Conservation (phyloP, 495 filamentous ascomycete species). For the Xylaria venustula region DNA sequence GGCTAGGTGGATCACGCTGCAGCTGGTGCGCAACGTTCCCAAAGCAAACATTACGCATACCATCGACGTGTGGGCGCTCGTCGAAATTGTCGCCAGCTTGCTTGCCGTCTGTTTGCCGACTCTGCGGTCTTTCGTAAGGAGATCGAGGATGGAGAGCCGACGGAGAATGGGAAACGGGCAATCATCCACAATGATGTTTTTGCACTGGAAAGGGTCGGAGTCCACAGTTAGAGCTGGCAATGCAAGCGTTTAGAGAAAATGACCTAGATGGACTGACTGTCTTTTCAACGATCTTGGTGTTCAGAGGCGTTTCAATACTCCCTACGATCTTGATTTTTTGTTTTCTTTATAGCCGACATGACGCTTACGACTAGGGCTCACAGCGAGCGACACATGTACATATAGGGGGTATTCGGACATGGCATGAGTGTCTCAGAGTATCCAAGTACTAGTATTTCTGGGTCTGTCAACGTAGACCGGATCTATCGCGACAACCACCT, state of each 20-base stretch:
- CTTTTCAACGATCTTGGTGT: neutral
- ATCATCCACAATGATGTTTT: neutral
- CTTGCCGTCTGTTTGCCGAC: slow-evolving; percentile 21
- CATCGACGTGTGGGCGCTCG: slow-evolving; percentile 37
- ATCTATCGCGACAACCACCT: neutral
- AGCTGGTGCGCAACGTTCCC: slow-evolving; percentile 26
- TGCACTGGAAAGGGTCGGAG: slow-evolving; percentile 6
- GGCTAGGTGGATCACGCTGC: slow-evolving; percentile 28
- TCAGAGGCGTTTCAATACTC: neutral
- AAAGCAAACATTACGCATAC: slow-evolving; percentile 35
- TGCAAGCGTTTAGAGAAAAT: neutral
- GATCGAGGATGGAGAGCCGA: neutral
- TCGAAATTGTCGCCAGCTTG: slow-evolving; percentile 32
- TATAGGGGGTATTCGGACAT: neutral
- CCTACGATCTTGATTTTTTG: neutral
- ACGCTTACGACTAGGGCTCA: neutral
- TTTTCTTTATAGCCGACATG: neutral
- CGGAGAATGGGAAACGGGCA: neutral
- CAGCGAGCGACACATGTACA: neutral
- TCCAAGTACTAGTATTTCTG: neutral
- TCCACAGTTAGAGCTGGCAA: neutral
- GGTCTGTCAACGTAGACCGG: neutral
- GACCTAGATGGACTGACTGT: too few relatives aligned
- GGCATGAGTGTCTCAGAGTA: neutral
- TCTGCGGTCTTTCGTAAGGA: slow-evolving; percentile 15